phyloP scores from a whole-genome alignment of 805 yeast genomes.

The Wickerhamomyces strasburgensis region DNA sequence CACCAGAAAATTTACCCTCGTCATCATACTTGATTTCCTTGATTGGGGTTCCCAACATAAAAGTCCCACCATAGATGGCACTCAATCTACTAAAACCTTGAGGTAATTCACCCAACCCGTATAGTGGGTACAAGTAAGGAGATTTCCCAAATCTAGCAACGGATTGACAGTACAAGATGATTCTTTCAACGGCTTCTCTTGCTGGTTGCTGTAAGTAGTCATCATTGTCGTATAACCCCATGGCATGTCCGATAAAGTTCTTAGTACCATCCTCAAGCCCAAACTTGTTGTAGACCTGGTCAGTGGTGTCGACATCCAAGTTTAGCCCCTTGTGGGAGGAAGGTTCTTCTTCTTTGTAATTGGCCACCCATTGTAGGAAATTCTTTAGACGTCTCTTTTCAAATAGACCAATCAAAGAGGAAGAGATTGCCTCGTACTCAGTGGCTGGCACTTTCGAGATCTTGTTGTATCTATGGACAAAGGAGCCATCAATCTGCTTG shows the following conservation, averaged over 20 bases:
- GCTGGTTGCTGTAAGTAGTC: conserved; percentile 86
- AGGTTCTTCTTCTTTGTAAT: conserved; percentile 70
- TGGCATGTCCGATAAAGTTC: conserved; percentile 96
- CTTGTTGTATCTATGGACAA: conserved; percentile 78
- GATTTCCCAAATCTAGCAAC: conserved; percentile 95
- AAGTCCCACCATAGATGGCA: conserved; percentile 97
- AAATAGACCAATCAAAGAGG: conserved; percentile 92
- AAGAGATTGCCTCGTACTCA: conserved; percentile 83
- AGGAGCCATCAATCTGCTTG: conserved; percentile 94
- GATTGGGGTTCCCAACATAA: conserved; percentile 94
- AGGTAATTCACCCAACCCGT: conserved; percentile 97
- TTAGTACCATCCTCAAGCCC: conserved; percentile 91
- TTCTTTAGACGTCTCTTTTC: conserved; percentile 94
- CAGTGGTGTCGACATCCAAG: conserved; percentile 85
- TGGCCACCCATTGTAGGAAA: conserved; percentile 82
- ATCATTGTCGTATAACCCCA: conserved; percentile 96
- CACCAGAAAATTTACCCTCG: conserved; percentile 75
- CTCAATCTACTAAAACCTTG: conserved; percentile 97
- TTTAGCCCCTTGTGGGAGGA: conserved; percentile 83
- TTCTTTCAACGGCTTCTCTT: conserved; percentile 83
- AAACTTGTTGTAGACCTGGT: conserved; percentile 80
- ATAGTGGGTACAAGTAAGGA: conserved; percentile 92
- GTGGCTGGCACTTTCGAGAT: conserved; percentile 94
- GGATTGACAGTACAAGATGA: conserved; percentile 78
- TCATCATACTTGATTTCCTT: conserved; percentile 79